phyloP scores from a whole-genome alignment of 2,329 filamentous ascomycete species.

The Colletotrichum gigasporum region DNA sequence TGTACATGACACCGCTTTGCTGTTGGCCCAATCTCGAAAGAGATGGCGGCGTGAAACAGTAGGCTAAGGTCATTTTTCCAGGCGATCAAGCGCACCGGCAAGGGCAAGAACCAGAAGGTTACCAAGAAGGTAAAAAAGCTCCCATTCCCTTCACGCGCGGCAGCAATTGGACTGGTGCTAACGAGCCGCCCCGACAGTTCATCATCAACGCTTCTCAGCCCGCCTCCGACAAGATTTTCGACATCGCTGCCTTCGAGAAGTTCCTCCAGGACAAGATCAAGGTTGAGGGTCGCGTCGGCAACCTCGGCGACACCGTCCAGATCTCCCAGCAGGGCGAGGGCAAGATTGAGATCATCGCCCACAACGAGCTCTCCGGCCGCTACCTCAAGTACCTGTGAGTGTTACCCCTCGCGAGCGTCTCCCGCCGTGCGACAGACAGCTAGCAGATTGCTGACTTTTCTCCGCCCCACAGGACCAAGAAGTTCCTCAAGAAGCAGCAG shows the following conservation, averaged over 20 bases:
- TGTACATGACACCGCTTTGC: conserved; percentile 88
- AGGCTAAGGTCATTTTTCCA: conserved; percentile 83
- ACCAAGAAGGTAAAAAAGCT: conserved; percentile 79
- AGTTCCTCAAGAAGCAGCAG: conserved; percentile 99
- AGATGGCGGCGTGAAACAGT: conserved; percentile 79
- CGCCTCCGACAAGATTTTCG: conserved; percentile 99
- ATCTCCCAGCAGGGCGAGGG: conserved; percentile 93
- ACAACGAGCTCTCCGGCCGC: conserved; percentile 97
- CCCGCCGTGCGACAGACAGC: neutral
- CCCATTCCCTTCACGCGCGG: neutral
- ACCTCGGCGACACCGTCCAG: conserved; percentile 92
- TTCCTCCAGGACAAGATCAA: conserved; percentile 99
- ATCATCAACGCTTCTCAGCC: conserved; percentile 99
- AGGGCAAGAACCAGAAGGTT: conserved; percentile 75
- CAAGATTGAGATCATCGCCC: conserved; percentile 97
- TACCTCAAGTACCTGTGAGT: conserved; percentile 99
- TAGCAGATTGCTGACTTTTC: conserved; percentile 1
- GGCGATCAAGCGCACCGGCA: conserved; percentile 68
- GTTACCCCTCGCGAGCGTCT: neutral
- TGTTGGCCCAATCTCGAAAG: conserved; percentile 74
- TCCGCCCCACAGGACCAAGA: conserved; percentile 82
- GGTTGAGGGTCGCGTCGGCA: conserved; percentile 97
- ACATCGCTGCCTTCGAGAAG: conserved; percentile 98
- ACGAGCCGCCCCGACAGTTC: conserved; percentile 68
- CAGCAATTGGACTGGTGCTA: neutral